These are phyloP conservation scores for Penicillium odoratum DNA, from an alignment of 495 filamentous ascomycete genomes.

Conservation along the genomic window DNA sequence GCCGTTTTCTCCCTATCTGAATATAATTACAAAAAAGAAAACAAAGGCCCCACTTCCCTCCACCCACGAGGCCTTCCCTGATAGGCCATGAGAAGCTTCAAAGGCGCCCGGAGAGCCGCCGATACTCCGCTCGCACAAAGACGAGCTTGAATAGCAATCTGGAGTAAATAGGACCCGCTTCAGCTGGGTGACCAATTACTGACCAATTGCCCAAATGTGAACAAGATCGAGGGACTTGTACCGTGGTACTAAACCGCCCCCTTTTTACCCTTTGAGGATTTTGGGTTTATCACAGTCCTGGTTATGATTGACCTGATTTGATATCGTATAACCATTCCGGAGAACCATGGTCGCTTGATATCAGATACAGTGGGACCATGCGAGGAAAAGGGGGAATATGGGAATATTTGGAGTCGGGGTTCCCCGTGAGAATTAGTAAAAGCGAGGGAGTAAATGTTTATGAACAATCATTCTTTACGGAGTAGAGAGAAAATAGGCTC, in stretches of 20 bases:
- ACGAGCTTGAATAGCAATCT: constrained; percentile 1
- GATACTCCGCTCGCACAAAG: constrained; percentile 21
- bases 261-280: constrained; percentile 14
- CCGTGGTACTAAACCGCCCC: constrained; percentile 8
- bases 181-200: constrained; percentile 3
- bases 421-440: background rate
- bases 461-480: constrained; percentile 8
- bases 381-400: constrained; percentile 7
- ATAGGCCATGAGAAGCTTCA: background rate
- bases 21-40: background rate
- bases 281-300: constrained; percentile 4
- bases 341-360: background rate
- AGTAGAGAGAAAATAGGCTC: constrained; percentile 19
- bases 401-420: background rate
- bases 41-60: constrained; percentile 5
- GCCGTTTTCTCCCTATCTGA: constrained; percentile 24
- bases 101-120: constrained; percentile 29
- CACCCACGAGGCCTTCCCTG: constrained; percentile 9
- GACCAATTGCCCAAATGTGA: constrained; percentile 1
- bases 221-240: background rate
- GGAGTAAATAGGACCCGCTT: background rate
- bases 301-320: background rate
- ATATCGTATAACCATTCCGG: background rate
- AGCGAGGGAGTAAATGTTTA: background rate
- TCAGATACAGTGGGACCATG: background rate